These are phyloP conservation scores for Trichoderma harzianum DNA, from an alignment of 2,329 filamentous ascomycete species.

Conservation along the genomic window DNA sequence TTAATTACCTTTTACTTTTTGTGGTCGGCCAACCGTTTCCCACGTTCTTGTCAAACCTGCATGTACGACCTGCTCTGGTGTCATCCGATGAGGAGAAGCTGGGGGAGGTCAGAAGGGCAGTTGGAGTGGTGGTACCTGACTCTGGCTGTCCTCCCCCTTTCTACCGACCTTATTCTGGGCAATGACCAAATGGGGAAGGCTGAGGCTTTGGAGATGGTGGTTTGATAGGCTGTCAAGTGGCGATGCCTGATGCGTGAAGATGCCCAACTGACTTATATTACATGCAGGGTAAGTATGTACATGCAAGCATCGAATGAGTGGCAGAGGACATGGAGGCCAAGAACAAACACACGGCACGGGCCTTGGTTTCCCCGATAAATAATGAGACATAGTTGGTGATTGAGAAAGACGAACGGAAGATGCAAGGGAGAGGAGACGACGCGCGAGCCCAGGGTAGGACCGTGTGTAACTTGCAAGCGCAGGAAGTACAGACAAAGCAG, in stretches of 20 bases:
- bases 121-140: background rate
- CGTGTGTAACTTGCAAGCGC: background rate
- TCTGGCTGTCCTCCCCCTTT: background rate
- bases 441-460: conserved; percentile 1
- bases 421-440: background rate
- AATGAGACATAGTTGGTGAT: background rate
- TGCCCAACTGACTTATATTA: background rate
- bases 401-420: background rate
- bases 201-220: background rate
- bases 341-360: background rate
- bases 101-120: background rate
- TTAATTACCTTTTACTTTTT: background rate
- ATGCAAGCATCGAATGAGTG: background rate
- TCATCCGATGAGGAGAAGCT: background rate
- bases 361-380: background rate
- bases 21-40: background rate
- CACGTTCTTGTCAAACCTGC: background rate
- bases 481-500: background rate
- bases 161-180: background rate
- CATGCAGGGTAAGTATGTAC: background rate
- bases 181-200: background rate
- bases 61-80: background rate
- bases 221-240: background rate
- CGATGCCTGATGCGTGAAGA: background rate
- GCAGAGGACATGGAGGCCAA: background rate